Percentiles rank a stretch among this genome's conserved stretches.
phyloP scores from a whole-genome alignment of 2,329 filamentous ascomycete genomes.

The Colletotrichum godetiae region DNA sequence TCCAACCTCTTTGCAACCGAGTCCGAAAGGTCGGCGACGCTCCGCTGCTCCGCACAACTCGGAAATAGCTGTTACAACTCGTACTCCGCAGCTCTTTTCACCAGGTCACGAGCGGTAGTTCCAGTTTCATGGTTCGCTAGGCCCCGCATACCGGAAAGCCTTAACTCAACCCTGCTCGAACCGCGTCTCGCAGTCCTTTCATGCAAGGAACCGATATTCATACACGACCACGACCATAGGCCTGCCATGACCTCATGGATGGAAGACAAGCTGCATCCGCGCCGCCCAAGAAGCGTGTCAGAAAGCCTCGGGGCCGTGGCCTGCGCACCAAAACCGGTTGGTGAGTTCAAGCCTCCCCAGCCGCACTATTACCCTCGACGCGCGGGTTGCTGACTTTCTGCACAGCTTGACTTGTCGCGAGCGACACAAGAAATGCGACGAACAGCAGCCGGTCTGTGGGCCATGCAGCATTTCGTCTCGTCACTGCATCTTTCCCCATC shows the following conservation, averaged over 20 bases:
- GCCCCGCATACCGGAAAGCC: background rate
- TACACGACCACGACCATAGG: background rate
- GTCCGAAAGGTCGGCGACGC: background rate
- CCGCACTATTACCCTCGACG: background rate
- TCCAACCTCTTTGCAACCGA: background rate
- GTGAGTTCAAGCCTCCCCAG: conserved; percentile 34
- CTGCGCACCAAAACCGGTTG: conserved; percentile 57
- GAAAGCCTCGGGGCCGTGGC: conserved; percentile 54
- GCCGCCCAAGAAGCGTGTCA: conserved; percentile 35
- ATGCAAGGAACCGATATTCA: background rate
- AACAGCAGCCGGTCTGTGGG: conserved; percentile 46
- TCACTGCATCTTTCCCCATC: conserved; percentile 37
- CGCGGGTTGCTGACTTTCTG: background rate
- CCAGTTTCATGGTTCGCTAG: background rate
- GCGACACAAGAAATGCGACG: conserved; percentile 63
- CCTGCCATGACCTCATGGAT: conserved; percentile 31
- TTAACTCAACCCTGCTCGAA: conserved; percentile 1
- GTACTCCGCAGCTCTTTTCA: background rate
- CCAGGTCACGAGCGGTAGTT: background rate
- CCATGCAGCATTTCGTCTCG: conserved; percentile 40
- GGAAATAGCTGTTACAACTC: conserved; percentile 14
- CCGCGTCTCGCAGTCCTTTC: conserved; percentile 23
- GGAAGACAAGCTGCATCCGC: conserved; percentile 20
- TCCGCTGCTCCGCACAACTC: background rate
- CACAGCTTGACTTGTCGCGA: conserved; percentile 55